These are phyloP conservation scores for Alternaria sp. DNA, from an alignment of 2,329 filamentous ascomycete genomes.

Conservation along the genomic window DNA sequence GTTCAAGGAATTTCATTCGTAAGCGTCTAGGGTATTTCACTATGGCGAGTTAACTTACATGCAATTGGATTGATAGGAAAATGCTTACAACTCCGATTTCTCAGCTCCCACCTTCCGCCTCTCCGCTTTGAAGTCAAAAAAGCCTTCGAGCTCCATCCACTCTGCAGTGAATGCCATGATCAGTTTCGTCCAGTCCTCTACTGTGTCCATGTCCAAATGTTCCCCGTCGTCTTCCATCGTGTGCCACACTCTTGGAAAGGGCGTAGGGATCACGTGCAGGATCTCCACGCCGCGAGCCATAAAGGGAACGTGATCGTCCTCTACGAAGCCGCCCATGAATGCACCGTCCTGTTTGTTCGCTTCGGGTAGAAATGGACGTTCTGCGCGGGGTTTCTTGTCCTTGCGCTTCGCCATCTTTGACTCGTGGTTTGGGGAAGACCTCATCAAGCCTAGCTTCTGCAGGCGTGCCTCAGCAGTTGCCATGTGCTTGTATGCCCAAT, in stretches of 20 bases:
- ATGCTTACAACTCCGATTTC: conserved; percentile 52
- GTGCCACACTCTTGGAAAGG: conserved; percentile 90
- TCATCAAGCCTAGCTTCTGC: conserved; percentile 71
- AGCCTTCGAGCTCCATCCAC: conserved; percentile 76
- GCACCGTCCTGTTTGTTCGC: conserved; percentile 63
- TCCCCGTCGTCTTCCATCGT: conserved; percentile 82
- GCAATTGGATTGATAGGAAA: conserved; percentile 16
- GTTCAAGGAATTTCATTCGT: conserved; percentile 12
- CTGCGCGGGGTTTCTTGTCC: conserved; percentile 42
- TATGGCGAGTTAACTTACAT: conserved; percentile 35
- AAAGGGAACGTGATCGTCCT: conserved; percentile 94
- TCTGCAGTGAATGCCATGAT: conserved; percentile 86
- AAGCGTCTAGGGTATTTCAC: conserved; percentile 43
- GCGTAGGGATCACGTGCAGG: conserved; percentile 86
- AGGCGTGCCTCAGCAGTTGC: conserved; percentile 77
- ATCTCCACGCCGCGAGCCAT: conserved; percentile 87
- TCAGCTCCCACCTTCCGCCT: conserved; percentile 27
- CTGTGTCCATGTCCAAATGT: conserved; percentile 81
- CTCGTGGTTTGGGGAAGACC: conserved; percentile 65
- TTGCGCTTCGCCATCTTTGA: conserved; percentile 49
- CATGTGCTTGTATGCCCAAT: conserved; percentile 90
- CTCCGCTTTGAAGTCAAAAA: conserved; percentile 39
- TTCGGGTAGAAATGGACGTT: conserved; percentile 65
- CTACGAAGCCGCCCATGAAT: conserved; percentile 67
- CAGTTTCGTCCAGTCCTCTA: conserved; percentile 88